Percentiles rank a stretch among this genome's conserved stretches.
Evolutionary conservation across 768 basidiomycete genomes (phyloP).

Genomic region (Cystobasidium ongulense): DNA sequence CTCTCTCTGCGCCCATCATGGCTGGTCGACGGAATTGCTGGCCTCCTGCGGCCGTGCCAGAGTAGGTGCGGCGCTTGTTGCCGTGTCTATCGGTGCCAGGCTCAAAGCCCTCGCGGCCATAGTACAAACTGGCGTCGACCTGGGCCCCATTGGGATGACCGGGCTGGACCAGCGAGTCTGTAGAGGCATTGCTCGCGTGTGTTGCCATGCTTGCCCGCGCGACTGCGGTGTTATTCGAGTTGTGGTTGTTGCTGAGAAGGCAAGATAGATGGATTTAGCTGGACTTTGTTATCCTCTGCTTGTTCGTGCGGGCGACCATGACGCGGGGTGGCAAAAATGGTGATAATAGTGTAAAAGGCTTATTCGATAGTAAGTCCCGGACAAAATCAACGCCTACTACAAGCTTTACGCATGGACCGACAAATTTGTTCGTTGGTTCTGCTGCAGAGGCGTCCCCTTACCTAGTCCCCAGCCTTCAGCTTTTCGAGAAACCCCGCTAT

Average conservation of each 20-base stretch:
- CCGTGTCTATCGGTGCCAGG: slow-evolving; percentile 1
- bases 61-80: slow-evolving; percentile 5
- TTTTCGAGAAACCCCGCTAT: too few relatives aligned
- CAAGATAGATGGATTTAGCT: not conserved
- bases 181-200: slow-evolving; percentile 4
- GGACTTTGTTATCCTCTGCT: not conserved
- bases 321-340: not conserved
- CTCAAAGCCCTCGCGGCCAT: not conserved
- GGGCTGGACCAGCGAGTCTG: slow-evolving; percentile 10
- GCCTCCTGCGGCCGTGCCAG: slow-evolving; percentile 3
- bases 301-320: not conserved
- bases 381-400: too few relatives aligned
- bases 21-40: not conserved
- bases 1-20: slow-evolving; percentile 14
- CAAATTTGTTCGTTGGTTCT: too few relatives aligned
- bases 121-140: slow-evolving; percentile 17
- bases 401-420: too few relatives aligned
- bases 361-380: too few relatives aligned
- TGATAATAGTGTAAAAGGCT: too few relatives aligned
- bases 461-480: too few relatives aligned
- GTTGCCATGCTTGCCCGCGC: not conserved
- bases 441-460: too few relatives aligned
- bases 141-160: slow-evolving; percentile 2
- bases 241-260: not conserved
- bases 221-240: not conserved